Conservation (phyloP, 202 grass and related monocot species). For the Saccharum hybrid region DNA sequence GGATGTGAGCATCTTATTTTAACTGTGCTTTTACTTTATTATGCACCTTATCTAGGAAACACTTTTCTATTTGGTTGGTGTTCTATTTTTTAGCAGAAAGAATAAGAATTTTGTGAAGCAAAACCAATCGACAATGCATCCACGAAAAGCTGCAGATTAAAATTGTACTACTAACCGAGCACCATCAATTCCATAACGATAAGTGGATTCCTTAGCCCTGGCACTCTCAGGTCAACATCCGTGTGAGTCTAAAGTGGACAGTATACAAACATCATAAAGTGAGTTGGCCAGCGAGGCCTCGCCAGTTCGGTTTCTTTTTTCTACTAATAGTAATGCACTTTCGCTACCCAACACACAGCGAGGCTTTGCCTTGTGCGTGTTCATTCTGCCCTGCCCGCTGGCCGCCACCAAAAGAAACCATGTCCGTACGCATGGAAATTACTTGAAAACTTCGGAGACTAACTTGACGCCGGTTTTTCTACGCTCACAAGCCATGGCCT, state of each 20-base stretch:
- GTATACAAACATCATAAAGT: constrained; percentile 25
- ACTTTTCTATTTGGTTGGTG: too few relatives aligned
- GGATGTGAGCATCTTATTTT: too few relatives aligned
- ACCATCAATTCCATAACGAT: background rate
- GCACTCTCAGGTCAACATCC: background rate
- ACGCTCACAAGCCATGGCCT: background rate
- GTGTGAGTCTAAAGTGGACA: constrained; percentile 14
- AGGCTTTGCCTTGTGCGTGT: background rate
- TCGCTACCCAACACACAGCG: constrained; percentile 23
- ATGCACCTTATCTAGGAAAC: too few relatives aligned
- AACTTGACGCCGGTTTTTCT: constrained; percentile 32
- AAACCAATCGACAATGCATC: background rate
- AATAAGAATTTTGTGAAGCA: too few relatives aligned
- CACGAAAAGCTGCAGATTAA: background rate
- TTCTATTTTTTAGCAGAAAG: too few relatives aligned
- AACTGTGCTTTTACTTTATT: too few relatives aligned
- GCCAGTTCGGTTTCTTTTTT: constrained; percentile 15
- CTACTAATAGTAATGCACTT: background rate
- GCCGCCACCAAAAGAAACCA: background rate
- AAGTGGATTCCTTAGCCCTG: constrained; percentile 8
- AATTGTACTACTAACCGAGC: background rate
- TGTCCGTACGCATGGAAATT: constrained; percentile 13
- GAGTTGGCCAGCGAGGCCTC: constrained; percentile 31
- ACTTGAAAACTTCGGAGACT: background rate
- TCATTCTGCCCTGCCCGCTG: constrained; percentile 27